A percentile compares a stretch with the other conserved stretches of the same genome.
Conservation (phyloP, 495 filamentous ascomycete genomes). For the Aspergillus avenaceus region DNA sequence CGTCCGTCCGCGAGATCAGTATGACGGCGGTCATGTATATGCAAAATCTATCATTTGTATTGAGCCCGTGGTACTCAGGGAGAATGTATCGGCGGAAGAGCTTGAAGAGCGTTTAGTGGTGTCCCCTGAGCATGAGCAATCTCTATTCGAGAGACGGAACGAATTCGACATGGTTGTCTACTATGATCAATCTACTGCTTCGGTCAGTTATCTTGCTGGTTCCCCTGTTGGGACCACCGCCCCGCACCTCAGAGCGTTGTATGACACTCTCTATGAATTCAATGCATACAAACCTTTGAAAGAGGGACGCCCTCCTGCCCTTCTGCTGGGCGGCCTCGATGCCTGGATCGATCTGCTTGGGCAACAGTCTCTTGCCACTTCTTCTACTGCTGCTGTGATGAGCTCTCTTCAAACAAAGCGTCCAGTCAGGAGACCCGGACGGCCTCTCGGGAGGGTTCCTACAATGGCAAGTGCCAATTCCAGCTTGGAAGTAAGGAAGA, state of each 20-base stretch:
- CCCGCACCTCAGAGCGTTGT: slow-evolving; percentile 62
- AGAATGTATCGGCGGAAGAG: slow-evolving; percentile 80
- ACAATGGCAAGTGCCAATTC: slow-evolving; percentile 49
- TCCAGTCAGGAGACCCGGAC: slow-evolving; percentile 34
- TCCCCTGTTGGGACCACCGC: slow-evolving; percentile 46
- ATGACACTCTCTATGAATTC: slow-evolving; percentile 77
- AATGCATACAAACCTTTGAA: slow-evolving; percentile 72
- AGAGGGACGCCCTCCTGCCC: slow-evolving; percentile 58
- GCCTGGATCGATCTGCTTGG: slow-evolving; percentile 83
- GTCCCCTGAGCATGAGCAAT: slow-evolving; percentile 68
- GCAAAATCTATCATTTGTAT: slow-evolving; percentile 79
- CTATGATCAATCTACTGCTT: slow-evolving; percentile 69
- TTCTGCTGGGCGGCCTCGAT: slow-evolving; percentile 77
- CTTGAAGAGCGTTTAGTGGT: slow-evolving; percentile 78
- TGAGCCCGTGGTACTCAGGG: slow-evolving; percentile 73
- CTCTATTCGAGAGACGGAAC: slow-evolving; percentile 69
- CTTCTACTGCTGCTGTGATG: slow-evolving; percentile 50
- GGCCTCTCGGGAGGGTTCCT: slow-evolving; percentile 48
- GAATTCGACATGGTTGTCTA: slow-evolving; percentile 85
- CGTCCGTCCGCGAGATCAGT: slow-evolving; percentile 75
- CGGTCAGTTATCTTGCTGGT: slow-evolving; percentile 48
- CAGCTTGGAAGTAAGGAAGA: slow-evolving; percentile 50
- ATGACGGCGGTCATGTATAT: slow-evolving; percentile 83
- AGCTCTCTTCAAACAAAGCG: slow-evolving; percentile 38
- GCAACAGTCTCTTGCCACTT: slow-evolving; percentile 56